phyloP scores from a whole-genome alignment of 305 asterid species.

The Fraxinus velutina region DNA sequence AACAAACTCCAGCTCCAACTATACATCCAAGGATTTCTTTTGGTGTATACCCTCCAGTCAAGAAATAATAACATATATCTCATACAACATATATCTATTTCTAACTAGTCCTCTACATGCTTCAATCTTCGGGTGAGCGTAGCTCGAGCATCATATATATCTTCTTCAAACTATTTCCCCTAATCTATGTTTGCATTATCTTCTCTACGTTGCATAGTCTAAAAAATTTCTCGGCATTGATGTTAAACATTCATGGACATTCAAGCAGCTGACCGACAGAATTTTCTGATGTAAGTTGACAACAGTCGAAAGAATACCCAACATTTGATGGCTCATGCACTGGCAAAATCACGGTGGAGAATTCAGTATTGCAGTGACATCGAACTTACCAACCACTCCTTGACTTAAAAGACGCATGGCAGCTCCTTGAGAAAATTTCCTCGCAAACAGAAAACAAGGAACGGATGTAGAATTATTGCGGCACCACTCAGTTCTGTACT shows the following conservation, averaged over 20 bases:
- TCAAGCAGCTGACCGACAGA: conserved; percentile 1
- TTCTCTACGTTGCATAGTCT: conserved; percentile 16
- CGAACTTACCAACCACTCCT: conserved; percentile 58
- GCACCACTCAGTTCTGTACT: conserved; percentile 94
- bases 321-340: conserved; percentile 2
- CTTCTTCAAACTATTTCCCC: conserved; percentile 15
- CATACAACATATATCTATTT: background rate
- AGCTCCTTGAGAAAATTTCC: conserved; percentile 89
- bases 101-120: background rate
- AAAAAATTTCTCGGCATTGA: conserved; percentile 7
- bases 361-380: conserved; percentile 39
- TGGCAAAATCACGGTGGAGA: conserved; percentile 34
- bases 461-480: conserved; percentile 55
- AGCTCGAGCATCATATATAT: conserved; percentile 12
- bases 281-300: conserved; percentile 1
- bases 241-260: conserved; percentile 17
- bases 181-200: conserved; percentile 20
- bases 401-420: conserved; percentile 88
- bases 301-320: background rate
- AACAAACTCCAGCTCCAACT: background rate
- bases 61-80: background rate
- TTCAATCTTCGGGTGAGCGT: background rate
- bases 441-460: conserved; percentile 74
- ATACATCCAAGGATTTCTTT: background rate
- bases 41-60: background rate